A percentile compares a stretch with the other conserved stretches of the same genome.
Evolutionary conservation across 2,329 filamentous ascomycete species (phyloP).

Genomic region (Thermoascus crustaceus): DNA sequence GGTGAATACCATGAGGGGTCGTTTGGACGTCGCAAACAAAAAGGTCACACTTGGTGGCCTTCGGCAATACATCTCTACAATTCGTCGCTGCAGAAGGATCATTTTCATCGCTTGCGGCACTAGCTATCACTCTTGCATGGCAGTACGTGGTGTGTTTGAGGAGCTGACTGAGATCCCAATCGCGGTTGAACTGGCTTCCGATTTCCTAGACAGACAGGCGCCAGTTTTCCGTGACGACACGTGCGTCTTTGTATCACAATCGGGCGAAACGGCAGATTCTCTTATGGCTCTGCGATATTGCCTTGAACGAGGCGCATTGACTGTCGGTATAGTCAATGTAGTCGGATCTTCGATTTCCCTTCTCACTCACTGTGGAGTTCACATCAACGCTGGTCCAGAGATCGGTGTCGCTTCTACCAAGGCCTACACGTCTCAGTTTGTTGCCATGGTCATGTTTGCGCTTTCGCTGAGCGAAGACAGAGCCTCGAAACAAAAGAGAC

Average conservation of each 20-base stretch:
- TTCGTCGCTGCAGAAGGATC: constrained; percentile 90
- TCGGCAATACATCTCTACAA: constrained; percentile 91
- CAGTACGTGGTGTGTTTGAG: constrained; percentile 94
- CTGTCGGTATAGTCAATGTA: constrained; percentile 96
- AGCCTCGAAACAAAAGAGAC: constrained; percentile 82
- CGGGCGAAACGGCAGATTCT: constrained; percentile 95
- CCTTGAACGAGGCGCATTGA: constrained; percentile 91
- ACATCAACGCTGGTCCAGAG: constrained; percentile 97
- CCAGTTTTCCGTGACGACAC: constrained; percentile 99
- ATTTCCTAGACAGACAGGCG: constrained; percentile 93
- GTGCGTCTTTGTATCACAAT: constrained; percentile 97
- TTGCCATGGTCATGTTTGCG: constrained; percentile 99
- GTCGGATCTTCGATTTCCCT: constrained; percentile 98
- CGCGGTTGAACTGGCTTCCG: constrained; percentile 89
- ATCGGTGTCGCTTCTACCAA: constrained; percentile 99
- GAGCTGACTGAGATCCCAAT: constrained; percentile 98
- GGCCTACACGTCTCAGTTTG: constrained; percentile 98
- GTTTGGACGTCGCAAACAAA: constrained; percentile 88
- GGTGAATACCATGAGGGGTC: constrained; percentile 99
- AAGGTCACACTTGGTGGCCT: constrained; percentile 91
- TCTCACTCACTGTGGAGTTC: constrained; percentile 98
- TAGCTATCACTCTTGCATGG: constrained; percentile 99
- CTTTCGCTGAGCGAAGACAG: constrained; percentile 93
- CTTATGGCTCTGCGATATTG: constrained; percentile 96
- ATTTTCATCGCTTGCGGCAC: constrained; percentile 99